Evolutionary conservation across 192 early-diverging fungal genomes (phyloP), one percentile per base, ranked within the genome.

Genomic region (Podila epicladia): DNA sequence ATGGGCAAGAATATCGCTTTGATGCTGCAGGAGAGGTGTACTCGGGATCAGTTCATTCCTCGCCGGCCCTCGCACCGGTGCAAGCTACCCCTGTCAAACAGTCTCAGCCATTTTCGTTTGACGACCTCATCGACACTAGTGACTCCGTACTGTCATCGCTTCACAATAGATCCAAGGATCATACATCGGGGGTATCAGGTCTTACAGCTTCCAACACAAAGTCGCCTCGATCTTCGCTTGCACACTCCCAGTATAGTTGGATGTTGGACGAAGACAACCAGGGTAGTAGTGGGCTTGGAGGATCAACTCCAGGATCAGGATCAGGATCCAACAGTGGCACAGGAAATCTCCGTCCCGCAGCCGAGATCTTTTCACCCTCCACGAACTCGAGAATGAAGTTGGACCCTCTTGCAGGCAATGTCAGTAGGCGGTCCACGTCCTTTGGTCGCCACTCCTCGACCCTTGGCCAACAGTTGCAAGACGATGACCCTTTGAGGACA

Each of bases 171-270:
- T 28, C 68, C 1, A 26, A 32, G 26, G 35, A 51, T 11, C 55
- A 32, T 41, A 68, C 53, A 57, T 37, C 12, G 12, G 19, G 32
- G 35, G 62, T 62, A n/a, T 58, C 67, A 12, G 24, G 63, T 59
- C 32, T n/a, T 5, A 26, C 57, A 59, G 17, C n/a, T 5, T 55
- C 64, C 51, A 79, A 72, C 24, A 41, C 68, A 12, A 80, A 80
- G 24, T 80, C 77, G 19, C 71, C 77, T 13, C 59, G 77, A 6
- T 80, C 77, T 0, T 73, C 77, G n/a, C 22, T 80, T 35, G 71
- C 71, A 5, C 26, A 80, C 26, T 73, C 70, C 6, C 70, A 80
- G 60, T 80, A 69, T 41, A 73, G 77, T 31, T 80, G 77, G 77
- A 80, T 80, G 71, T 57, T 80, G 57, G 61, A 61, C 69, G 77